Evolutionary conservation across 257 asterid species (phyloP), one percentile per base, ranked within the genome.

Genomic region (Salvia rosmarinus): DNA sequence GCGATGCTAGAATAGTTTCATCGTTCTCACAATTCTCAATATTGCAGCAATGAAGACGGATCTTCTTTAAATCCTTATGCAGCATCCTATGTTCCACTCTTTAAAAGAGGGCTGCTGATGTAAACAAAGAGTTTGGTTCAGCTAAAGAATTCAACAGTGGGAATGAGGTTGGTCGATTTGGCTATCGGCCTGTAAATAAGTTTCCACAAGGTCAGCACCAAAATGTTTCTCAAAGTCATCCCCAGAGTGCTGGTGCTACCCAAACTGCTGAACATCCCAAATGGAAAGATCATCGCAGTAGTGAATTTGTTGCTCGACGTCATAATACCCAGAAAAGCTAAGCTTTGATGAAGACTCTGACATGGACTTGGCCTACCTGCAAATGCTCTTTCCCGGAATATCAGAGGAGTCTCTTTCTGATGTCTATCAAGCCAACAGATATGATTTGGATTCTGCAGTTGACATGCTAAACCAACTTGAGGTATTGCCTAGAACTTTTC

Each of bases 391-490:
- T 84, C 98, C 95, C 65, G 91, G 85, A 58, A 82, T 88, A 77
- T 87, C 98, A n/a, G 80, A 79, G 28, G 90, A 87, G 71, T 90
- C 90, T 50, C 88, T 92, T 76, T 79, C 86, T 79, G 90, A 82
- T 66, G 92, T 87, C 74, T 88, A 88, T 79, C 66, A 74, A 21
- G 95, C 89, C 75, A 90, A 71, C 90, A 72, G 64, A 6, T 69
- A 84, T 68, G 95, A 92, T 63, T 67, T 92, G 71, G 96, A 90
- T 7, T 79, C 85, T 68, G 78, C 98, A 63, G 65, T 88, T 61
- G 98, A 92, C 78, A 88, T 92, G 96, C 82, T 92, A 39, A 70
- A 71, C 77, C 90, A 88, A 55, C 96, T 92, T 70, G 96, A 88
- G 90, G 98, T 90, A 77, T 62, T 73, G 34, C 69, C 64, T 52